These are phyloP conservation scores for Penicillium canariense DNA, from an alignment of 495 filamentous ascomycete genomes.

Conservation along the genomic window DNA sequence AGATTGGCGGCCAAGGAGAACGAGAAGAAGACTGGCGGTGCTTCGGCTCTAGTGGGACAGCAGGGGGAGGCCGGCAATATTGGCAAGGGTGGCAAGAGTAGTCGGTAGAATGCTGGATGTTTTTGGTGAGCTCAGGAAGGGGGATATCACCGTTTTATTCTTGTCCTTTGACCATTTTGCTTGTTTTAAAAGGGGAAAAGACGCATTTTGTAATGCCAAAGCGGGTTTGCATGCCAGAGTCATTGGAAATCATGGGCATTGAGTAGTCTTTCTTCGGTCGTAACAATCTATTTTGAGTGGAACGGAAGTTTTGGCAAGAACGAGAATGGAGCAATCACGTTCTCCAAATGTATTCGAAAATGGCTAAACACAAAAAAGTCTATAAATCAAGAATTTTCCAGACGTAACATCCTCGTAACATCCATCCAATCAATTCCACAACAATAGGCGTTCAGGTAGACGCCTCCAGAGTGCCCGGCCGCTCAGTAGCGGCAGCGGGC, in stretches of 20 bases:
- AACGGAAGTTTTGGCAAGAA: neutral
- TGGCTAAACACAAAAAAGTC: conserved; percentile 26
- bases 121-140: neutral
- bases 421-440: conserved; percentile 7
- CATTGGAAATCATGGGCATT: too few species aligned
- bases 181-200: neutral
- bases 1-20: conserved; percentile 61
- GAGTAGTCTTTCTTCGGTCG: too few species aligned
- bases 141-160: neutral
- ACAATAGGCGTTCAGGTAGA: conserved; percentile 15
- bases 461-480: conserved; percentile 43
- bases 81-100: neutral
- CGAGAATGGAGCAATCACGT: neutral
- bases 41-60: neutral
- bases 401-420: conserved; percentile 10
- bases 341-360: conserved; percentile 18
- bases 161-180: neutral
- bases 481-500: conserved; percentile 45
- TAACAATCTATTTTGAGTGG: too few species aligned
- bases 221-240: neutral
- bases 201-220: neutral
- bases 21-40: conserved; percentile 42
- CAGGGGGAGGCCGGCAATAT: neutral
- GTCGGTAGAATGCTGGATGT: neutral
- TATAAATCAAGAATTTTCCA: conserved; percentile 18